Base-by-base conservation (phyloP, 169 alveolate species). In the Cryptosporidium ubiquitum region DNA sequence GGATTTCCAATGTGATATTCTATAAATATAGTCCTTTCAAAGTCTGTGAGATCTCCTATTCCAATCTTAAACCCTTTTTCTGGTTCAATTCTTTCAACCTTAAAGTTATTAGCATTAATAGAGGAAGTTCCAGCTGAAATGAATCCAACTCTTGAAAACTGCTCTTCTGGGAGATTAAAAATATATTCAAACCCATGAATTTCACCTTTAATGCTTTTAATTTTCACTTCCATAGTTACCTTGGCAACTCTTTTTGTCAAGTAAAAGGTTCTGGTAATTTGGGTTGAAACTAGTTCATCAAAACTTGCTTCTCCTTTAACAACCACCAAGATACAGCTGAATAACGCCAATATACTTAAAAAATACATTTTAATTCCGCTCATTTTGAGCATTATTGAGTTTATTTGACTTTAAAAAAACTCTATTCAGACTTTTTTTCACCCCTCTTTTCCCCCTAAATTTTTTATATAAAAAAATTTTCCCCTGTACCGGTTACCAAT, bases 261-360 rank as follows among this genome's bases (percentile, higher is more conserved):
- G 74, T 79, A 79, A 66, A 31, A 79, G 14, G 73, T 79, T 79
- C 89, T 58, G 10, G 75, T 79, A 60, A 79, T 68, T 40, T 79
- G 66, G 18, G 89, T 79, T 39, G 55, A 52, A 44, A 64, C 44
- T 0, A 79, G 66, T 12, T 61, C 66, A 12, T 79, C 75, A 5
- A 61, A 6, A 51, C 18, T 29, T 12, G n/a, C 66, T 5, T 55
- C 69, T 44, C 64, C 58, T 20, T 42, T 66, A 23, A 42, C 7
- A n/a, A 69, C 84, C 6, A 29, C 42, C 44, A 10, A 69, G 12
- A 69, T 42, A 18, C 33, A 42, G 84, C 58, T 42, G 58, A 69
- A 44, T 2, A 44, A 23, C 9, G 33, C 57, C 64, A 69, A 44
- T 39, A 47, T 5, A 69, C 37, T 26, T 20, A 39, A 69, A 44